Base-by-base conservation (phyloP, 108 stramenopile genomes). In the Cyclotella sp. region DNA sequence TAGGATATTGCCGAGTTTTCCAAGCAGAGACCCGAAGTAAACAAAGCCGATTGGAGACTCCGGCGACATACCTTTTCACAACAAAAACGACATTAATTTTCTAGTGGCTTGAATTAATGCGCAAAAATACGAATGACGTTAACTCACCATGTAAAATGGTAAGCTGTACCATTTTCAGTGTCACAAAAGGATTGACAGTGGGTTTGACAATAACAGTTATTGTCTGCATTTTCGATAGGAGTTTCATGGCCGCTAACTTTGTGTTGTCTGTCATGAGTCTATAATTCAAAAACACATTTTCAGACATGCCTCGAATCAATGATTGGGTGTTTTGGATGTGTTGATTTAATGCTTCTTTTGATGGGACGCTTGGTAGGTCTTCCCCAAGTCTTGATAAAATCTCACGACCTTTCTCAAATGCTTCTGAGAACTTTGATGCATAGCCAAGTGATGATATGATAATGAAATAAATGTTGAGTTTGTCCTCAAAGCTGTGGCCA, bases 211-310 rank as follows among this genome's bases (percentile, higher is more conserved):
- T 43, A 13, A 21, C 26, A 42, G 43, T 16, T 18, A 26, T 42
- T 0, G 1, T 3, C 18, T 49, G 24, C 3, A 61, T n/a, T 26
- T 43, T 45, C 9, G 61, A 10, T 1, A 77, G 49, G 39, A 71
- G 62, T 19, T 64, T 61, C 76, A 77, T 72, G 12, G 63, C 76
- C 62, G 53, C 63, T 9, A 63, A 41, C 62, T 51, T 77, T 0
- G 13, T 49, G 0, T 43, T 14, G 27, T 77, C 70, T 52, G 42
- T 46, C 75, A 76, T 76, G 7, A 44, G 13, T 34, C 44, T 58
- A 19, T 52, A 52, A 39, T 61, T 44, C 68, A 70, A 26, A 11
- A 77, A 63, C n/a, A 60, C 30, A 21, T 63, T n/a, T 5, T 77
- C 76, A 9, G 60, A 28, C 22, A 64, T 16, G 22, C 29, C n/a